Evolutionary conservation across 2,329 filamentous ascomycete genomes (phyloP), one percentile per base, ranked within the genome.

Genomic region (Aureobasidium uvarum): DNA sequence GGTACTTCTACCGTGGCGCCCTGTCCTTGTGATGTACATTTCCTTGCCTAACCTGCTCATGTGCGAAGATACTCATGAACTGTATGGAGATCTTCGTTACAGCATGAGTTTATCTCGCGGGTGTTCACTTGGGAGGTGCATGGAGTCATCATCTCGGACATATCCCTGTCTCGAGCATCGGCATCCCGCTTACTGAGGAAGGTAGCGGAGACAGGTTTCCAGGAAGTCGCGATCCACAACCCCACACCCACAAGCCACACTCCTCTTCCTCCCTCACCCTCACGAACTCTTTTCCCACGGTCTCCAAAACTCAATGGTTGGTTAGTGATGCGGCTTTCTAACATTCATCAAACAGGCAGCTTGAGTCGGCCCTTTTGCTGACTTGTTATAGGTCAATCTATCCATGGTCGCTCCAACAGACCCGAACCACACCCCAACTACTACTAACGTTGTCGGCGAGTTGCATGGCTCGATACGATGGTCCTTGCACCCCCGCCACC

Each of bases 111-210:
- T n/a, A 28, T 16, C 2, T 51, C 25, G 10, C 1, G 28, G 31
- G 2, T 11, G 11, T 51, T 25, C 25, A 33, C 18, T 20, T 16
- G 16, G 3, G 16, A 28, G 25, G 25, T 25, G 28, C 6, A 14
- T 13, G 11, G 14, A 46, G 3, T 11, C 11, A 8, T 11, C 43
- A 23, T 20, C 2, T 25, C 25, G 25, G 25, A 25, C 25, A 25
- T 25, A 1, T 23, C 43, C 20, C 31, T 36, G 8, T 20, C 20
- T 25, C 51, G 38, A 39, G 10, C 25, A 31, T 59, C 41, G 55
- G 28, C 55, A 59, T 45, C 41, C 39, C 39, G 56, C 41, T 60
- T 60, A 46, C 43, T 60, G 56, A 18, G 14, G 33, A 36, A 36
- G 33, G 13, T 16, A 28, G 28, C 41, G 41, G 56, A 60, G 54